These are phyloP conservation scores for Fonsecaea pugnacius DNA, from an alignment of 2,329 filamentous ascomycete species.

Conservation along the genomic window DNA sequence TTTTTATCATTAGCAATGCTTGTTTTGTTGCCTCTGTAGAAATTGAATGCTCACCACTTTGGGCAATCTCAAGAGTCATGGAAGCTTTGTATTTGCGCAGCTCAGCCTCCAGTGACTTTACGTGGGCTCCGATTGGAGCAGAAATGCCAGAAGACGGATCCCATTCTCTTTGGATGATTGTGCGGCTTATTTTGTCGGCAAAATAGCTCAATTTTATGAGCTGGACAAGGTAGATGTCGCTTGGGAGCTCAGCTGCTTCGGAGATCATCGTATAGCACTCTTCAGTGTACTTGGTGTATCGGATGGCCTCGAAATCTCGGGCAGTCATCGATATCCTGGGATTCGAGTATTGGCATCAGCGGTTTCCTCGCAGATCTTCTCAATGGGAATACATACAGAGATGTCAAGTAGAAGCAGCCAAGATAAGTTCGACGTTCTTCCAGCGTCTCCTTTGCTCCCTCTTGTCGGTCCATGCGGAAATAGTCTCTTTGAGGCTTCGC, in stretches of 20 bases:
- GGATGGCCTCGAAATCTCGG: conserved; percentile 54
- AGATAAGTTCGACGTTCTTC: conserved; percentile 52
- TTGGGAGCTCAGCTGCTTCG: conserved; percentile 51
- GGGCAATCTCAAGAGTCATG: conserved; percentile 1
- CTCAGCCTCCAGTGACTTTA: conserved; percentile 54
- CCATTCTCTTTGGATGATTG: conserved; percentile 35
- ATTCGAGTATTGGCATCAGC: neutral
- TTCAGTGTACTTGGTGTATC: conserved; percentile 59
- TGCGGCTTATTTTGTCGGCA: conserved; percentile 54
- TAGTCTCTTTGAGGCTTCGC: conserved; percentile 17
- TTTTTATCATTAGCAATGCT: conserved; percentile 15
- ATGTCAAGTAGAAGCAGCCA: conserved; percentile 52
- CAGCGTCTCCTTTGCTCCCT: conserved; percentile 37
- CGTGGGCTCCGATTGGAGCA: conserved; percentile 37
- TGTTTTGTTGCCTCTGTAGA: neutral
- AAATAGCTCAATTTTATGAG: conserved; percentile 58
- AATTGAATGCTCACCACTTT: conserved; percentile 7
- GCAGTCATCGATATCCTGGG: conserved; percentile 40
- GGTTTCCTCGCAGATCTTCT: neutral
- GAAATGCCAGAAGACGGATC: conserved; percentile 25
- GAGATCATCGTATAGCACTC: conserved; percentile 57
- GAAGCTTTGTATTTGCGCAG: conserved; percentile 39
- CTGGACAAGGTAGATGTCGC: conserved; percentile 54
- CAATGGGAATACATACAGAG: conserved; percentile 43
- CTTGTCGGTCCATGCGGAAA: conserved; percentile 18